phyloP scores from a whole-genome alignment of 768 basidiomycete species.

The Tricholomella constricta region DNA sequence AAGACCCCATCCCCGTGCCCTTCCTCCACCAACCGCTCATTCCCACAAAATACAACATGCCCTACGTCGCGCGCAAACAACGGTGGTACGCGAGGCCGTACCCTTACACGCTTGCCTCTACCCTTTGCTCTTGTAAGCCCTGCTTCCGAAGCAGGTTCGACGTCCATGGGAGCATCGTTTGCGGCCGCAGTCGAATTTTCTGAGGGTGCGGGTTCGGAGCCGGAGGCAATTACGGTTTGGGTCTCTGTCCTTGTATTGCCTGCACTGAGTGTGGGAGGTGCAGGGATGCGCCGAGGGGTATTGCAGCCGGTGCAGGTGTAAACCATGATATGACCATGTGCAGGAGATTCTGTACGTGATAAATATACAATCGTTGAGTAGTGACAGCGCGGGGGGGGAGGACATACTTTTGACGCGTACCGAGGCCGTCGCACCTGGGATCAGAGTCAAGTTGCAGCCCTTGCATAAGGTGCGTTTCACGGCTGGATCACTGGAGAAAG shows the following conservation, averaged over 20 bases:
- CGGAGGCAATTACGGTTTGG: too few species aligned
- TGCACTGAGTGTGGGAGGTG: slow-evolving; percentile 46
- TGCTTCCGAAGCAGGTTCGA: not conserved
- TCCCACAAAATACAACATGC: slow-evolving; percentile 69
- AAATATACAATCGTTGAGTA: not conserved
- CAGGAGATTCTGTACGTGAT: slow-evolving; percentile 28
- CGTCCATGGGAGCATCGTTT: not conserved
- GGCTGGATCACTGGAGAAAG: slow-evolving; percentile 63
- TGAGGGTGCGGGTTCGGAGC: not conserved
- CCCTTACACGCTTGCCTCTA: slow-evolving; percentile 18
- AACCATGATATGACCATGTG: slow-evolving; percentile 56
- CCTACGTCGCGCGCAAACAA: slow-evolving; percentile 65
- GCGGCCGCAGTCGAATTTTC: not conserved
- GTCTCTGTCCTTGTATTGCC: not conserved
- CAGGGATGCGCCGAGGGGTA: slow-evolving; percentile 65
- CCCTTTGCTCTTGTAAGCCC: not conserved
- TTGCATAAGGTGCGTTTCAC: slow-evolving; percentile 84
- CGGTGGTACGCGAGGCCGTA: slow-evolving; percentile 48
- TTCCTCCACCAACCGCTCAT: slow-evolving; percentile 40
- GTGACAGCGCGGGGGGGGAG: not conserved
- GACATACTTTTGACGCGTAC: slow-evolving; percentile 66
- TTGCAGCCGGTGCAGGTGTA: slow-evolving; percentile 64
- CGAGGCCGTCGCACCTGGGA: slow-evolving; percentile 67
- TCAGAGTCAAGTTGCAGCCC: slow-evolving; percentile 60
- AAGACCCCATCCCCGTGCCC: slow-evolving; percentile 24